A percentile compares a stretch with the other conserved stretches of the same genome.
Evolutionary conservation across 176 grass and related monocot species (phyloP).

Genomic region (Ananas comosus): DNA sequence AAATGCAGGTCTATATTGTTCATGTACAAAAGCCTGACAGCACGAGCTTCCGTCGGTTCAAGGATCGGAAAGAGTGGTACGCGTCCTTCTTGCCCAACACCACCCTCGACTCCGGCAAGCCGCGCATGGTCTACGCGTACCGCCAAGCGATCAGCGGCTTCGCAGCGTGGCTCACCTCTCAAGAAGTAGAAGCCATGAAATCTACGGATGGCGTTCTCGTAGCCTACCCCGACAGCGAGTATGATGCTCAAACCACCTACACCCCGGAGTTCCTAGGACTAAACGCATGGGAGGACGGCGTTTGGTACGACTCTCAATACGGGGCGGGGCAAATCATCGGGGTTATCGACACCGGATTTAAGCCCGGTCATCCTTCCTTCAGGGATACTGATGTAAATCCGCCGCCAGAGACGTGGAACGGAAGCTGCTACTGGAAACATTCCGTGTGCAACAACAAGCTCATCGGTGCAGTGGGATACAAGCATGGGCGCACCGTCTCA

Average conservation of each 20-base stretch:
- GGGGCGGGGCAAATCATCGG: constrained; percentile 67
- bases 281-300: neutral
- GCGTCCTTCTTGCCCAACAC: neutral
- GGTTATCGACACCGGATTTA: constrained; percentile 55
- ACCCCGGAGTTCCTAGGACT: constrained; percentile 63
- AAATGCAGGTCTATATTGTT: neutral
- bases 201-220: constrained; percentile 41
- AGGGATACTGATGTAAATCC: constrained; percentile 34
- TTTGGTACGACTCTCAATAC: constrained; percentile 40
- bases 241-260: constrained; percentile 29
- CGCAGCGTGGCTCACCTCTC: constrained; percentile 38
- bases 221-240: constrained; percentile 24
- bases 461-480: constrained; percentile 34
- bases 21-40: neutral
- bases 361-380: constrained; percentile 61
- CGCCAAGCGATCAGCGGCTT: constrained; percentile 67
- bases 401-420: constrained; percentile 57
- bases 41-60: neutral
- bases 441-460: constrained; percentile 74
- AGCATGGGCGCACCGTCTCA: constrained; percentile 13
- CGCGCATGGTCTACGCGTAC: constrained; percentile 67
- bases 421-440: constrained; percentile 47
- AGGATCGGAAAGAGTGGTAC: neutral
- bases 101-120: constrained; percentile 3
- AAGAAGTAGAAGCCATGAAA: constrained; percentile 32